Evolutionary conservation across 305 asterid species (phyloP), one percentile per base, ranked within the genome.

Genomic region (Ilex paraguariensis): DNA sequence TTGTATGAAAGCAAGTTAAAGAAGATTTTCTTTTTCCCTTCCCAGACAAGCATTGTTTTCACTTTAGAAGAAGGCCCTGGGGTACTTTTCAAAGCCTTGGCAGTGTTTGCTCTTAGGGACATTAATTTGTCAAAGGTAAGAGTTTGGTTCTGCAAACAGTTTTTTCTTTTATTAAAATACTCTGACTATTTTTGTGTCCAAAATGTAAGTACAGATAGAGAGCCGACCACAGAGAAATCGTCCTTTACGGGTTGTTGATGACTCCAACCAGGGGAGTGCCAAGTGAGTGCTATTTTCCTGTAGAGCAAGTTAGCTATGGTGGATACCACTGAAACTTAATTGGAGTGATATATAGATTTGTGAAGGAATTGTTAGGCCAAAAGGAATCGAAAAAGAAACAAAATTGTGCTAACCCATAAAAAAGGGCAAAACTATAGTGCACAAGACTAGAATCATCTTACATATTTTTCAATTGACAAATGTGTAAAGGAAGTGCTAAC

Each of bases 1-100:
- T 7, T 54, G 0, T 15, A 54, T 54, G 52, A 49, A 49, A 49
- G 16, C 53, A 12, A 49, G 16, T 49, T 49, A 36, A 36, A 5
- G 6, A 14, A 54, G 8, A 6, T 6, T 14, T 13, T 21, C n/a
- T 45, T 45, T 65, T 65, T 44, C 28, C 40, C 58, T 17, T 54
- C 63, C 39, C 65, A 73, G 77, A 75, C 80, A n/a, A 75, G 80
- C 54, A 71, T 75, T 31, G 80, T 75, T 1, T 70, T 75, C 31
- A 59, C 66, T 13, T 51, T 72, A 58, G 80, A 66, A 13, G 76
- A 75, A 56, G 80, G 80, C 10, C 76, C 77, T 1, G 76, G 80
- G 13, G 71, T 75, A 8, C 31, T 75, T 14, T 75, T 75, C 60
- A 75, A 71, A 62, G 80, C 76, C 28, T 63, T 75, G 59, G 72